Percentiles rank a stretch among this genome's conserved stretches.
These are phyloP conservation scores for Solanum arcanum DNA, from an alignment of 257 asterid species.

Conservation along the genomic window DNA sequence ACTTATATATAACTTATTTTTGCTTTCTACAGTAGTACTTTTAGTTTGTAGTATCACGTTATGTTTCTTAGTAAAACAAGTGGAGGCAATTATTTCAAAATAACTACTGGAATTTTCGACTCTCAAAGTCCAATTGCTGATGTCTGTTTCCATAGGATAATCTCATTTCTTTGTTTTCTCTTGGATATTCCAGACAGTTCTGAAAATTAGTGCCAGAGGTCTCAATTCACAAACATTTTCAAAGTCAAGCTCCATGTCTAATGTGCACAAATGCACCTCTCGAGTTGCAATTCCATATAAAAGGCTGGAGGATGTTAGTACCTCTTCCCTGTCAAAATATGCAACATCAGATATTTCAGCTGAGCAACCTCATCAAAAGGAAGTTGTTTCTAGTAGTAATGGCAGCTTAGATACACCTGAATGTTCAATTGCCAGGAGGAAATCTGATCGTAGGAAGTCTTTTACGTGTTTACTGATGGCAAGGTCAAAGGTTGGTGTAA, in stretches of 20 bases:
- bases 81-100: background rate
- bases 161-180: background rate
- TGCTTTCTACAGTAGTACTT: background rate
- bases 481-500: conserved; percentile 47
- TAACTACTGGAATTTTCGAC: background rate
- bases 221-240: conserved; percentile 26
- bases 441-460: conserved; percentile 66
- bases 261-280: conserved; percentile 28
- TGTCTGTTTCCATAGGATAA: background rate
- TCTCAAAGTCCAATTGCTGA: background rate
- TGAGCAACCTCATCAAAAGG: conserved; percentile 30
- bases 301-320: conserved; percentile 26
- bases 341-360: conserved; percentile 21
- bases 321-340: conserved; percentile 23
- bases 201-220: conserved; percentile 14
- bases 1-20: background rate
- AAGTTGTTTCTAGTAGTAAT: conserved; percentile 22
- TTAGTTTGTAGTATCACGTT: background rate
- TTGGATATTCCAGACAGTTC: conserved; percentile 30
- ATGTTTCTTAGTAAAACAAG: background rate
- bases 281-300: conserved; percentile 35
- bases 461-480: conserved; percentile 59
- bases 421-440: conserved; percentile 21
- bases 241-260: conserved; percentile 18
- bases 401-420: conserved; percentile 3